Evolutionary conservation across 768 basidiomycete species (phyloP), one percentile per base, ranked within the genome.

Genomic region (Infundibulicybe gibba): DNA sequence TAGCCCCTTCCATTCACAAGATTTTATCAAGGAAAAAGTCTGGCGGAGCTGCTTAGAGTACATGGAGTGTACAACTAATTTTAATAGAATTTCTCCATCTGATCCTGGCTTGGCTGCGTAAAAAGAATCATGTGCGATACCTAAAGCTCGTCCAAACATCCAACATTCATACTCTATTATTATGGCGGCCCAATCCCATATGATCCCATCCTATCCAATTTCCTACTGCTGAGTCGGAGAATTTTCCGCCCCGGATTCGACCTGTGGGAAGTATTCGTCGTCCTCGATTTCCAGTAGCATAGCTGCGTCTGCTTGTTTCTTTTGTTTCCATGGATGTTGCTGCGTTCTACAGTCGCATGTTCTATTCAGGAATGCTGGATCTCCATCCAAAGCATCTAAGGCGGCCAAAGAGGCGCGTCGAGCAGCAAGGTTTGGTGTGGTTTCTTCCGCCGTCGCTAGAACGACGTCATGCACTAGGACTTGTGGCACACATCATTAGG

Each of bases 401-500:
- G 87, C 88, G n/a, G 69, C 70, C 41, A 77, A 54, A 5, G 85
- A 85, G 3, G 83, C 83, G 33, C 64, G 68, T 50, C 85, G 76
- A 5, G 81, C 75, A 19, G 88, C 85, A 14, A 72, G 67, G 21
- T 74, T 65, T 8, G 71, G 65, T 6, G 77, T 77, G 5, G 61
- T 44, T 42, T 83, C 83, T 45, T 69, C 67, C 2, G 76, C 83
- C 41, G 69, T 80, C 21, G 85, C 79, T 37, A 91, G 67, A 34
- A 80, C 67, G 16, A 80, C 67, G 21, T 81, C 75, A 58, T 92
- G 90, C 5, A 90, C 71, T 32, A 87, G 48, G 30, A 89, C 89
- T 91, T 52, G 8, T 25, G 25, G 25, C 8, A 25, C 25, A 25
- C 41, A 51, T 34, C 10, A 14, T 6, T 12, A 37, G 40, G 17